Base-by-base conservation (phyloP, 768 basidiomycete species). In the Amanita jacksonii region DNA sequence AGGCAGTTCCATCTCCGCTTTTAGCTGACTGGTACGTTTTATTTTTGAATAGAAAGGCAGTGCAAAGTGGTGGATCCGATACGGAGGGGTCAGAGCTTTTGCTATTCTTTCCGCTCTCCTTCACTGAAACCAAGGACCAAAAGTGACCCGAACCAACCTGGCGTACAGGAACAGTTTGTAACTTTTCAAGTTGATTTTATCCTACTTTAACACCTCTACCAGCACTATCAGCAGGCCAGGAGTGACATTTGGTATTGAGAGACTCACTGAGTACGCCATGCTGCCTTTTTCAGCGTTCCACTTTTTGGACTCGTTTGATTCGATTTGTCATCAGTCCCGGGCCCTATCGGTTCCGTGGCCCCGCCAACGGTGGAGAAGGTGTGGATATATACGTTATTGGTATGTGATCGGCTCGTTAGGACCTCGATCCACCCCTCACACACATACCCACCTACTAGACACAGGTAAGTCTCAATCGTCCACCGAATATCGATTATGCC, bases 321-420 rank as follows among this genome's bases (percentile, higher is more conserved):
- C 5, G 18, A 34, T 34, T 34, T 34, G 33, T 34, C 33, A 34
- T 6, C 13, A 34, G 33, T 5, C 6, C 6, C 33, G 33, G 5
- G 33, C 5, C 33, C 33, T 34, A n/a, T 34, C 33, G 13, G 13
- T 34, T 34, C 13, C 33, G 6, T 34, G 33, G 33, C 5, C 33
- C 33, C 33, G n/a, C n/a, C 33, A 34, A 34, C 33, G 33, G 33
- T n/a, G 33, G 33, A 34, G 13, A 34, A n/a, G 33, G 33, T 34
- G 33, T 34, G 33, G 33, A 34, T 34, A 34, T 34, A 6, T 34
- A 34, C 33, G 33, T 34, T 34, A n/a, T 34, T n/a, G 33, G 33
- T 34, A 34, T 34, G 33, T 34, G 33, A 34, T 34, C 33, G n/a
- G n/a, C 33, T 34, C 13, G 33, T 34, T 34, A 34, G 33, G 5